phyloP scores from a whole-genome alignment of 108 stramenopile species.

The Bacterosira constricta region DNA sequence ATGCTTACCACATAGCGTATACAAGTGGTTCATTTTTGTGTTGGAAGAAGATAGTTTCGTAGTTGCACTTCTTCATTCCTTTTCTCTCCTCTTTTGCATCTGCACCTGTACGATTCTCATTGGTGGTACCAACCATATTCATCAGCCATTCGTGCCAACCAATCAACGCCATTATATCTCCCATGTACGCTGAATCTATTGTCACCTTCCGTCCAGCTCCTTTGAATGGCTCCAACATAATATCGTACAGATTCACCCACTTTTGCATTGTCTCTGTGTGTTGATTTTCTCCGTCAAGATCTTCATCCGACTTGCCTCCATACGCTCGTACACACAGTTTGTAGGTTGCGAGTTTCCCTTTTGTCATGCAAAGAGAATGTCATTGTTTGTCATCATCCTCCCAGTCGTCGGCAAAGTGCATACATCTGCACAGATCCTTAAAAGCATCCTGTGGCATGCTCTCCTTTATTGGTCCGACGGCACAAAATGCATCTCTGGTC shows the following conservation, averaged over 20 bases:
- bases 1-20: no score
- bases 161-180: slow-evolving; percentile 1
- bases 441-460: no score
- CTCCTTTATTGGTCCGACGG: not conserved
- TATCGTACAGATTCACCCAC: not conserved
- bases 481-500: not conserved
- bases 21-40: no score
- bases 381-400: not conserved
- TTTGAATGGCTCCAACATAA: not conserved
- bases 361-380: slow-evolving; percentile 11
- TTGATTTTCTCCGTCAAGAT: no score
- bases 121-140: slow-evolving; percentile 4
- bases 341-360: slow-evolving; percentile 1
- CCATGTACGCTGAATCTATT: not conserved
- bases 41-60: not conserved
- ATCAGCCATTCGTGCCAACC: slow-evolving; percentile 2
- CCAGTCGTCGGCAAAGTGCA: slow-evolving; percentile 4
- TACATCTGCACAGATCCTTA: not conserved
- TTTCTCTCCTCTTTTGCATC: not conserved
- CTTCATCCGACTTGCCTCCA: slow-evolving; percentile 4
- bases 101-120: not conserved
- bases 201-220: not conserved
- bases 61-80: not conserved
- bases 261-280: no score
- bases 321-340: no score